Base-by-base conservation (phyloP, 441 rosid species). In the Iberis amara region DNA sequence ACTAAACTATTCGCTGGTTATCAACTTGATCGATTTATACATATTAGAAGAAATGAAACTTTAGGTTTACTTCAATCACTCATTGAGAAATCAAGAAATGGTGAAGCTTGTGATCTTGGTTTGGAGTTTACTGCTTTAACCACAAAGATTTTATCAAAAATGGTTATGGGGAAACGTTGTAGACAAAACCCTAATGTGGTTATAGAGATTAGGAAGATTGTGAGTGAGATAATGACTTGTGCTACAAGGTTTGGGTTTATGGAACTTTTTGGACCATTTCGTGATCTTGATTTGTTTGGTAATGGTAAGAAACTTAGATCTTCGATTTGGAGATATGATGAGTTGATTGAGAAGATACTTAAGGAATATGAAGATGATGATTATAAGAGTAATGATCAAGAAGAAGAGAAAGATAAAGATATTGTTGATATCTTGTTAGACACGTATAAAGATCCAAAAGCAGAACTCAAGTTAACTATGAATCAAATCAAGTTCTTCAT, bases 341-440 rank as follows among this genome's bases (percentile, higher is more conserved):
- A 33, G 49, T 52, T 68, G 13, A 7, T 77, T 13, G 83, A 81
- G 59, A 56, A 61, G 65, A 70, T 78, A 48, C 64, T 78, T 4
- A 43, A 76, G 58, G 77, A 78, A 10, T 76, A 81, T 39, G 72
- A 80, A 66, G 60, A 60, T 0, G 66, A 63, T 0, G 65, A 63
- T 47, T n/a, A n/a, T n/a, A 57, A 61, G 35, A 51, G 41, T 50
- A 47, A 40, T 7, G 14, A 28, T 4, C 13, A 42, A 9, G 60
- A 10, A 9, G 60, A 10, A 24, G 61, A 62, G 7, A 60, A 66
- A 37, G 70, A 74, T 52, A 76, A 71, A 54, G 92, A 85, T 56
- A 53, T 85, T 4, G 64, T 85, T 59, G 76, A 76, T 57, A 75
- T 78, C 44, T 73, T 85, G 79, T 55, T 85, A 52, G 78, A 79